Conservation (phyloP, 2,329 filamentous ascomycete genomes). For the Trichophaea hybrida region DNA sequence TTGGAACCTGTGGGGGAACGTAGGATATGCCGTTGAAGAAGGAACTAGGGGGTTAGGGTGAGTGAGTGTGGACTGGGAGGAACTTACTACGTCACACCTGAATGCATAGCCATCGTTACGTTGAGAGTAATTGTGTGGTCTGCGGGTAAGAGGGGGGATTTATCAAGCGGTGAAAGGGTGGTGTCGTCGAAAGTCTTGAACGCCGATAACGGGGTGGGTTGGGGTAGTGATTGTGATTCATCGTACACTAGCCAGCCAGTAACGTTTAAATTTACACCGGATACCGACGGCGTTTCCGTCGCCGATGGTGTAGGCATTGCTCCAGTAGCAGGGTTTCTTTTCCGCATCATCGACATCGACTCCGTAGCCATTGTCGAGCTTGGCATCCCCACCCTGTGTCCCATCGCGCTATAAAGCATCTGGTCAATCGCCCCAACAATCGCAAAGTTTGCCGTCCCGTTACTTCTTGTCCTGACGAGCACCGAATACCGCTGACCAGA, state of each 20-base stretch:
- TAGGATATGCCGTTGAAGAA: slow-evolving; percentile 71
- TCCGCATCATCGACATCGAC: no score
- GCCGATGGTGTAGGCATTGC: slow-evolving; percentile 40
- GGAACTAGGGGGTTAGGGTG: no score
- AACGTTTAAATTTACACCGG: slow-evolving; percentile 50
- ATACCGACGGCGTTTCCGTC: slow-evolving; percentile 50
- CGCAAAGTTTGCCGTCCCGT: slow-evolving; percentile 48
- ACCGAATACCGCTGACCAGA: slow-evolving; percentile 49
- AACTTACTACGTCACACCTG: slow-evolving; percentile 54
- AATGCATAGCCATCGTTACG: slow-evolving; percentile 52
- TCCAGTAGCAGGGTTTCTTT: no score
- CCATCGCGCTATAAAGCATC: slow-evolving; percentile 29
- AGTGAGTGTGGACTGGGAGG: no score
- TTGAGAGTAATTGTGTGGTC: slow-evolving; percentile 49
- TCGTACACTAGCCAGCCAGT: slow-evolving; percentile 51
- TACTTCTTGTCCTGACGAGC: slow-evolving; percentile 46
- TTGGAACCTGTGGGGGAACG: slow-evolving; percentile 57
- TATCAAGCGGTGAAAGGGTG: slow-evolving; percentile 53
- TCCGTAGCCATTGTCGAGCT: slow-evolving; percentile 32
- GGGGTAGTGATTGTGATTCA: slow-evolving; percentile 34
- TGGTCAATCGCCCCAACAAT: slow-evolving; percentile 58
- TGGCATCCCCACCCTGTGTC: not conserved
- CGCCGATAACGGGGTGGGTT: slow-evolving; percentile 43
- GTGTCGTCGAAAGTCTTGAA: slow-evolving; percentile 62
- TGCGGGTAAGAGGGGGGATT: slow-evolving; percentile 45